phyloP scores from a whole-genome alignment of 139 green algal species.

The Chlamydomonas applanata region DNA sequence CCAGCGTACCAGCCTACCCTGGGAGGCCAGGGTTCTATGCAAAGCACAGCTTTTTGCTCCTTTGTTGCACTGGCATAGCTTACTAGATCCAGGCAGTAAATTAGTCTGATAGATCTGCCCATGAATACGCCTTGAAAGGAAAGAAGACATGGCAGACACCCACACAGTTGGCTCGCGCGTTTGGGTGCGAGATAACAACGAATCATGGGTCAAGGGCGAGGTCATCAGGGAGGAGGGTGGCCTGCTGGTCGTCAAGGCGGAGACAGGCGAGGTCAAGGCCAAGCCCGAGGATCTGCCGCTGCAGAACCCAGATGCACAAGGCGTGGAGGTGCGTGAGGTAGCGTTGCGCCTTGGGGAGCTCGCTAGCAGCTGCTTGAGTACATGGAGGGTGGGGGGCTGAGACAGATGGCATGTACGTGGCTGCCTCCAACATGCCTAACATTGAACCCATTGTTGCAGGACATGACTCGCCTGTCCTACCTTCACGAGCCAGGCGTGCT shows the following conservation, averaged over 20 bases:
- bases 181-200: constrained; percentile 64
- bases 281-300: constrained; percentile 70
- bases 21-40: no score
- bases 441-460: constrained; percentile 51
- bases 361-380: neutral
- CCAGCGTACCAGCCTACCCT: no score
- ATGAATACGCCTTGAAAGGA: neutral
- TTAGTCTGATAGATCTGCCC: neutral
- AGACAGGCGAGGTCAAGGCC: constrained; percentile 47
- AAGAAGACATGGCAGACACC: constrained; percentile 17
- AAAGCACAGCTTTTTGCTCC: no score
- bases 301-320: constrained; percentile 68
- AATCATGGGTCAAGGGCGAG: constrained; percentile 77
- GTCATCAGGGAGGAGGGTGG: constrained; percentile 54
- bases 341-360: no score
- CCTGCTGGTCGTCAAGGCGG: constrained; percentile 52
- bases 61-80: no score
- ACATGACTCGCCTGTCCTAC: constrained; percentile 98
- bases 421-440: neutral
- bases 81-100: no score
- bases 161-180: constrained; percentile 75
- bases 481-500: constrained; percentile 97
- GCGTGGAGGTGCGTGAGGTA: constrained; percentile 70
- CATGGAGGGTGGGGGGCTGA: neutral
- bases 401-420: neutral